A percentile compares a stretch with the other conserved stretches of the same genome.
Conservation (phyloP, 129 eudicot species). For the Scalesia atractyloides region DNA sequence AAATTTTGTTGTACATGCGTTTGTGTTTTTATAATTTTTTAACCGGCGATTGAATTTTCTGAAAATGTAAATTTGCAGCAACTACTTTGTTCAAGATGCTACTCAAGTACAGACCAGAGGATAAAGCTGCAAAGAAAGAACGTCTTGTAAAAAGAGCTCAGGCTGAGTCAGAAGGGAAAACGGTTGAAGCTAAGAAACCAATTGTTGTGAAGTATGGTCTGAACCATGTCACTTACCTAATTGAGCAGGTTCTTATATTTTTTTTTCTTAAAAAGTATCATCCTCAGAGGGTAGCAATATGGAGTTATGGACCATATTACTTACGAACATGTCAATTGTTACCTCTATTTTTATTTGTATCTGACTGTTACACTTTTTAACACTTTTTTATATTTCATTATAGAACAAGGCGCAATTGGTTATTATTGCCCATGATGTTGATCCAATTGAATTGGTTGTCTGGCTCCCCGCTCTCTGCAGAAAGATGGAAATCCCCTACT, state of each 20-base stretch:
- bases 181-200: conserved; percentile 49
- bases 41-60: too few relatives aligned
- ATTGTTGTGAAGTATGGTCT: conserved; percentile 87
- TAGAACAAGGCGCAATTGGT: conserved; percentile 74
- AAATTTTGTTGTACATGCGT: not conserved
- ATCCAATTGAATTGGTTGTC: conserved; percentile 69
- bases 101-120: conserved; percentile 67
- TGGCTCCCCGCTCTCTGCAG: conserved; percentile 74
- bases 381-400: not conserved
- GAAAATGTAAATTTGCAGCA: conserved; percentile 22
- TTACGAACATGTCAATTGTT: not conserved
- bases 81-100: conserved; percentile 60
- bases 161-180: conserved; percentile 68
- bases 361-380: not conserved
- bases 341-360: not conserved
- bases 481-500: conserved; percentile 80
- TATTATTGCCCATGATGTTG: conserved; percentile 88
- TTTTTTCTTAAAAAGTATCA: not conserved
- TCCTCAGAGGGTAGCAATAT: not conserved
- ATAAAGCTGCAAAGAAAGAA: conserved; percentile 73
- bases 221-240: conserved; percentile 81
- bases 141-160: conserved; percentile 80
- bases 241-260: conserved; percentile 57
- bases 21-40: not conserved
- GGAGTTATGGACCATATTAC: not conserved